Percentiles rank a stretch among this genome's conserved stretches.
Evolutionary conservation across 179 eudicot species (phyloP).

Genomic region (Silene noctiflora): DNA sequence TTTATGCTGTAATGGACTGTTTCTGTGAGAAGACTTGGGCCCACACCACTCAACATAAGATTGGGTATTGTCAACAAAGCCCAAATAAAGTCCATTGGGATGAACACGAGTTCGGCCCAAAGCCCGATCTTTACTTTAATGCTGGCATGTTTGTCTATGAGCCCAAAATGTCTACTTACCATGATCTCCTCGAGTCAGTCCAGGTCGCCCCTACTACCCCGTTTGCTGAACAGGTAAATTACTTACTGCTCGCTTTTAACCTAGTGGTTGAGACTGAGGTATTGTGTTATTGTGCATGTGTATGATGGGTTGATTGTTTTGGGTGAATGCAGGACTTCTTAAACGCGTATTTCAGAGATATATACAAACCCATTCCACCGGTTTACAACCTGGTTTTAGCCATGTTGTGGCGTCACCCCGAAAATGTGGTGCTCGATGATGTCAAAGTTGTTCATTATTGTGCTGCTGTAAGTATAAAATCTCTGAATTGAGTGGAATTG

Average conservation of each 20-base stretch:
- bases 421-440: constrained; percentile 30
- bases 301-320: not conserved
- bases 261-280: no score
- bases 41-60: constrained; percentile 36
- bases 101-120: constrained; percentile 33
- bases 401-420: constrained; percentile 48
- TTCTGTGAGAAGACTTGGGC: constrained; percentile 50
- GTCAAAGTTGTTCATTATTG: constrained; percentile 50
- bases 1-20: constrained; percentile 49
- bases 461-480: constrained; percentile 40
- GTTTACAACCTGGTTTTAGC: constrained; percentile 39
- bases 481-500: not conserved
- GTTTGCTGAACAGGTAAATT: constrained; percentile 35
- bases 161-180: constrained; percentile 35
- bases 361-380: constrained; percentile 36
- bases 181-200: constrained; percentile 34
- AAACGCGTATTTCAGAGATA: constrained; percentile 36
- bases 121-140: constrained; percentile 41
- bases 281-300: no score
- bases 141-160: constrained; percentile 53
- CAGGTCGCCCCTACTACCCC: constrained; percentile 37
- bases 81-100: constrained; percentile 36
- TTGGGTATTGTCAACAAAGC: constrained; percentile 45
- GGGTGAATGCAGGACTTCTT: constrained; percentile 35
- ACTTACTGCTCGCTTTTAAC: not conserved